Conservation (phyloP, 2,329 filamentous ascomycete species). For the Monosporascus sp. region DNA sequence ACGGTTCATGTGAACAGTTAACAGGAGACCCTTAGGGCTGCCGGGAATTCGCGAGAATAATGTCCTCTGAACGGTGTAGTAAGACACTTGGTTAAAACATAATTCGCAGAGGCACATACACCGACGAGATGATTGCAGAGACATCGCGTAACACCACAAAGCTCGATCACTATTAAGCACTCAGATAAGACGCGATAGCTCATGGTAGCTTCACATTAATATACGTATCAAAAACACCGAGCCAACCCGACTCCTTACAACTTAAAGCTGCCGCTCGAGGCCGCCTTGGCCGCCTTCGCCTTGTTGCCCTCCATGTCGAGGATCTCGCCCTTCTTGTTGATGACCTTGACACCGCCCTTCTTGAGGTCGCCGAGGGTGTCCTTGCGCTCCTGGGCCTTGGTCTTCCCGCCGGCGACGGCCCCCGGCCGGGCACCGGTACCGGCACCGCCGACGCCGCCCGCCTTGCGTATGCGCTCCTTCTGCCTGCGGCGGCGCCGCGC, state of each 20-base stretch:
- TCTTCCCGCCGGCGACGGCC: slow-evolving; percentile 1
- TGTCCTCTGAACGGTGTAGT: too few species aligned
- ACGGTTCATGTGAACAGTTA: too few species aligned
- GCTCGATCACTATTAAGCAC: too few species aligned
- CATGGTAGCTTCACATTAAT: neutral
- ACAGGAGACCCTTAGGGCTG: too few species aligned
- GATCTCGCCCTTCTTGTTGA: slow-evolving; percentile 83
- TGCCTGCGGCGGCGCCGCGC: slow-evolving; percentile 67
- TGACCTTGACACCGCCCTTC: slow-evolving; percentile 81
- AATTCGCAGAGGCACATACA: too few species aligned
- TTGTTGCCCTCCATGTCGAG: slow-evolving; percentile 80
- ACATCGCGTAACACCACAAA: too few species aligned
- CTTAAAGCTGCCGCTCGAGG: slow-evolving; percentile 56
- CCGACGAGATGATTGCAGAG: too few species aligned
- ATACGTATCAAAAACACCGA: neutral
- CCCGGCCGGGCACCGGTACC: slow-evolving; percentile 21
- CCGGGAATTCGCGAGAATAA: too few species aligned
- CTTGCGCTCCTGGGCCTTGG: slow-evolving; percentile 52
- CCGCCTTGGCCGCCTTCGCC: slow-evolving; percentile 48
- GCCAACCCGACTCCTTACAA: slow-evolving; percentile 32
- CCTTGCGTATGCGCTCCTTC: slow-evolving; percentile 79
- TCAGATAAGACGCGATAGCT: too few species aligned
- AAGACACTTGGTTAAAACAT: too few species aligned
- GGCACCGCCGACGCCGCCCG: slow-evolving; percentile 36
- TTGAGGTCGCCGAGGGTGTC: slow-evolving; percentile 42